Evolutionary conservation across 108 stramenopile species (phyloP), one percentile per base, ranked within the genome.

Genomic region (Discostella stelligeroides): DNA sequence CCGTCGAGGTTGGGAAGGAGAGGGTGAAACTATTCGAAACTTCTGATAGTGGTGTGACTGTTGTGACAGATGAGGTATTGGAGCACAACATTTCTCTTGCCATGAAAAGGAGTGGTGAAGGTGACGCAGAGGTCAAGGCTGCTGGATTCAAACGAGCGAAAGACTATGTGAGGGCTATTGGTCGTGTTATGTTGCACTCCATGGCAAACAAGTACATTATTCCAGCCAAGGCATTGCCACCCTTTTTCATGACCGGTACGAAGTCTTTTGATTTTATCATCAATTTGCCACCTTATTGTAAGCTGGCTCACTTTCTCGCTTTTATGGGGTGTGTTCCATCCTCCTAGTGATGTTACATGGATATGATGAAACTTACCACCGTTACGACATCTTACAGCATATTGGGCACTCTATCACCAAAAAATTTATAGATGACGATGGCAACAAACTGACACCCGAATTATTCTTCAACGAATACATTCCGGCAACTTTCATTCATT

Each of bases 341-440:
- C 34, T 25, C 55, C 6, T 53, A 74, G 65, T 74, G 21, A 39
- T 73, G 39, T 51, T 73, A 34, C 62, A 63, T 43, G 63, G 63
- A 15, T 73, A 73, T 63, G 63, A 73, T 29, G 30, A 18, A 17
- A 29, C 53, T 73, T 73, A 73, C 54, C 43, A 73, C 20, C 20
- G 27, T 37, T 28, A 54, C 58, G 72, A 73, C 29, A 64, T 73
- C 15, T 47, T 73, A 40, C 55, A 60, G 0, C 50, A 73, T 39
- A 73, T 30, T 48, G 11, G 55, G 24, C 39, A 29, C 7, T 17
- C 8, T 24, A 6, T 45, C 2, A 20, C 45, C 12, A 41, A 34
- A 0, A 13, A 38, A 17, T 27, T 46, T n/a, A 24, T 13, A 0
- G 56, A 65, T 28, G 56, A 65, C 7, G 38, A 73, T 59, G 63